Conservation (phyloP, 78 protist genomes). For the Dictyostelium citrinum region DNA sequence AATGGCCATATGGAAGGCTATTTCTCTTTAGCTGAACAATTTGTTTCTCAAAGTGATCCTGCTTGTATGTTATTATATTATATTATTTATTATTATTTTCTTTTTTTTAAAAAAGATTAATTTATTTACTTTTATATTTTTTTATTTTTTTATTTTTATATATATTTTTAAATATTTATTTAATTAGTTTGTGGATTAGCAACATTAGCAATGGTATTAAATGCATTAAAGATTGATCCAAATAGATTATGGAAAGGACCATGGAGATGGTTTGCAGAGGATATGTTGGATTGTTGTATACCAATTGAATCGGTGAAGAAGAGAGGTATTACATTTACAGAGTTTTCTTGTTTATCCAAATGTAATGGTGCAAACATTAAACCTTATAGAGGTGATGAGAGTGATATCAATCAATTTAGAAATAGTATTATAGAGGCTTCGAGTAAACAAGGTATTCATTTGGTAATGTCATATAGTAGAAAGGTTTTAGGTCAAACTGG, state of each 20-base stretch:
- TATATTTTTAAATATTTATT: no score
- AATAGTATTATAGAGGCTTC: constrained; percentile 6
- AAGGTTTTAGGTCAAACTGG: constrained; percentile 90
- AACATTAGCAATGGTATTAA: constrained; percentile 88
- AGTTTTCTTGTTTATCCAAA: constrained; percentile 85
- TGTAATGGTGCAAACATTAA: constrained; percentile 84
- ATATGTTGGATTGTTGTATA: constrained; percentile 88
- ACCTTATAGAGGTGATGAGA: constrained; percentile 49
- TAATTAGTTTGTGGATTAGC: constrained; percentile 89
- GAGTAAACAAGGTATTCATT: not conserved
- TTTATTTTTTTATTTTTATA: not conserved
- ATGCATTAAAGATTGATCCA: constrained; percentile 91
- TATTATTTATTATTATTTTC: not conserved
- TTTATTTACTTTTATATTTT: not conserved
- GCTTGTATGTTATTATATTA: constrained; percentile 16
- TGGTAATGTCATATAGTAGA: constrained; percentile 80
- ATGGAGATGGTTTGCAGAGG: constrained; percentile 93
- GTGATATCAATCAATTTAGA: constrained; percentile 39
- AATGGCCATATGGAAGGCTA: constrained; percentile 85
- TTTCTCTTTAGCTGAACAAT: constrained; percentile 82
- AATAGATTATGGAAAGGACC: constrained; percentile 89
- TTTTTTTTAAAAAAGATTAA: no score
- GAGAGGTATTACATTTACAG: constrained; percentile 73
- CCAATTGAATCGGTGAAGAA: constrained; percentile 69
- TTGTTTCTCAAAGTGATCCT: constrained; percentile 84